Evolutionary conservation across 768 basidiomycete species (phyloP), one percentile per base, ranked within the genome.

Genomic region (Agrocybe praecox): DNA sequence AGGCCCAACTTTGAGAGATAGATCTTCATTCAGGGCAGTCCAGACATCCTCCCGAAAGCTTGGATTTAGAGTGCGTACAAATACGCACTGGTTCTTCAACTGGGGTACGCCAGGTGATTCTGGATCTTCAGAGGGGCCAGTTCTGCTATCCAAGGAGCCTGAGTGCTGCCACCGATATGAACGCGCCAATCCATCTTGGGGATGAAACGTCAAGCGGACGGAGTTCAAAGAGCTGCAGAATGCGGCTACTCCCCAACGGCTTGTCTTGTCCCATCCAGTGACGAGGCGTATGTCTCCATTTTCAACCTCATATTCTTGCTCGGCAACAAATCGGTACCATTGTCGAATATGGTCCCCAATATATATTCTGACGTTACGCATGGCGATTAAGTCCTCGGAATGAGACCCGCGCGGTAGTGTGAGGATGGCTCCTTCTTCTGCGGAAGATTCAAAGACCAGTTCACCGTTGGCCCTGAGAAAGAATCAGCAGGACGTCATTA

Each of bases 281-380:
- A 66, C 62, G 6, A 66, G 26, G 5, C 60, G 60, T n/a, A 66
- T 40, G 34, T 66, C 62, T 2, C 65, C 62, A 17, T 66, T 66
- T 8, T 56, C 48, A 22, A 54, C 52, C 15, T 56, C 62, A 24
- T 56, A 36, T 17, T 58, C 62, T 17, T 55, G 54, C 12, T 46
- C 46, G 17, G 58, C 53, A 18, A 49, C 56, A 43, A 59, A 62
- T 36, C 40, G 23, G 43, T 64, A 66, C 65, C 63, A 64, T 11
- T 34, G 19, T 22, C 56, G 46, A 26, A 54, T 56, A 34, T 66
- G 56, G 11, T 49, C 46, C 1, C 59, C 55, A 3, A 61, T 40
- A 42, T 62, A 66, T n/a, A 53, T 46, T 26, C 59, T 45, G n/a
- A 64, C 45, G 19, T 33, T 9, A 19, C 34, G 15, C 19, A n/a